Conservation (phyloP, 75 land plant genomes). For the Sequoiadendron giganteum region DNA sequence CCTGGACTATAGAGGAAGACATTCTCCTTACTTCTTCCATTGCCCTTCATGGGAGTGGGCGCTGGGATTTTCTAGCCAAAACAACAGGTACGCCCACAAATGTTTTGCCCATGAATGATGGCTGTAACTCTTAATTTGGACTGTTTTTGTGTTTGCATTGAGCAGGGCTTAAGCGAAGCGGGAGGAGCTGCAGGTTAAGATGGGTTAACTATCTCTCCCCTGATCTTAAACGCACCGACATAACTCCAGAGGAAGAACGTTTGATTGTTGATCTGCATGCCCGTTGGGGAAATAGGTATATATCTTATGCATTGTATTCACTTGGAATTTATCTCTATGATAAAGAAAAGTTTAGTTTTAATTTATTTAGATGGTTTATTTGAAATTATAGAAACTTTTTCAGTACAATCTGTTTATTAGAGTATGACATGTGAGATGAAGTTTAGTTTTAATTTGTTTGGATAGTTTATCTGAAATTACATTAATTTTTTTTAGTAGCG, state of each 20-base stretch:
- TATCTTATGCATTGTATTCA: not conserved
- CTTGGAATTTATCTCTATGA: not conserved
- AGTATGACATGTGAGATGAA: too few species aligned
- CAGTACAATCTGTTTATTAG: too few species aligned
- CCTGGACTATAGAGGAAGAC: constrained; percentile 65
- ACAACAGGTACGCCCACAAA: constrained; percentile 33
- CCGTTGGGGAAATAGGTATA: constrained; percentile 60
- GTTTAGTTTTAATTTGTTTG: too few species aligned
- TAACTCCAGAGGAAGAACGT: constrained; percentile 71
- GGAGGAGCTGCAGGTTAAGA: constrained; percentile 83
- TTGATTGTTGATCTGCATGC: constrained; percentile 78
- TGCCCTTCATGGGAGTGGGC: constrained; percentile 30
- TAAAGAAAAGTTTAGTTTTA: too few species aligned
- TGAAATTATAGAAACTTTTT: too few species aligned
- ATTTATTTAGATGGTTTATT: too few species aligned
- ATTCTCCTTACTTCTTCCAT: constrained; percentile 25
- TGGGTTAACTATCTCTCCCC: constrained; percentile 90
- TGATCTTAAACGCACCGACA: constrained; percentile 72
- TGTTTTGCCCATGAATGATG: not conserved
- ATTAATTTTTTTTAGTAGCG: too few species aligned
- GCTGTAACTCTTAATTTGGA: not conserved
- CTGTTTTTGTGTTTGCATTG: not conserved
- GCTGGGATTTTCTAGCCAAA: constrained; percentile 58
- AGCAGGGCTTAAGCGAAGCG: constrained; percentile 67
- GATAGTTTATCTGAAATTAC: too few species aligned